These are phyloP conservation scores for Tephrocybe sp. DNA, from an alignment of 768 basidiomycete species.

Conservation along the genomic window DNA sequence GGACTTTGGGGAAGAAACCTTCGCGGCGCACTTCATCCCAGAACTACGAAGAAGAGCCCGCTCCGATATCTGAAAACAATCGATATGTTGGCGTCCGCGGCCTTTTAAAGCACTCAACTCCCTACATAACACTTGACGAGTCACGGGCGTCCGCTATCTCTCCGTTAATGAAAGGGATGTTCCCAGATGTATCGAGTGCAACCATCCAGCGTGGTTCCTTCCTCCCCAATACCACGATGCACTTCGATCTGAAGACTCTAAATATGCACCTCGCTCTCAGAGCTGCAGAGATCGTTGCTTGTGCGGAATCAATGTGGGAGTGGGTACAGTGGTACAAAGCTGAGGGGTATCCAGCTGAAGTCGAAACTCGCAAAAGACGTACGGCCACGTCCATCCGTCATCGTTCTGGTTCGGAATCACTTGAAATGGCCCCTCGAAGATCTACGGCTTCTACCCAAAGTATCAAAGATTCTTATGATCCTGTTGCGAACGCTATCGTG, in stretches of 20 bases:
- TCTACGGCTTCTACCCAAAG: conserved; percentile 13
- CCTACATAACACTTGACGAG: conserved; percentile 49
- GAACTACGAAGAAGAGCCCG: conserved; percentile 18
- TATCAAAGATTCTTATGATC: conserved; percentile 21
- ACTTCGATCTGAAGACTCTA: conserved; percentile 56
- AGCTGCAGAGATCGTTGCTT: conserved; percentile 65
- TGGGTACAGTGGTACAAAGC: conserved; percentile 58
- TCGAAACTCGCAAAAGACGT: too few species aligned
- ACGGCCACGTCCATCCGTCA: too few species aligned
- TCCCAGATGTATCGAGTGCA: conserved; percentile 16
- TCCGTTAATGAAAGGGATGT: conserved; percentile 34
- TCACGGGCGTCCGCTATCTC: conserved; percentile 41
- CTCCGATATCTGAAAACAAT: conserved; percentile 23
- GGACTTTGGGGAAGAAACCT: conserved; percentile 19
- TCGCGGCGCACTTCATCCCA: conserved; percentile 19
- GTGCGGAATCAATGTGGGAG: conserved; percentile 80
- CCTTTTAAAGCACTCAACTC: conserved; percentile 38
- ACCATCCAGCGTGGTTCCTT: conserved; percentile 26
- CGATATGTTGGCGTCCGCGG: conserved; percentile 35
- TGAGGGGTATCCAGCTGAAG: conserved; percentile 5
- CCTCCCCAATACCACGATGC: conserved; percentile 54
- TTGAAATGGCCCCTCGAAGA: conserved; percentile 9
- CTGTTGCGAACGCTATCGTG: conserved; percentile 36
- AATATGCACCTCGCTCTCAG: conserved; percentile 66
- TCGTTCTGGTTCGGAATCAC: conserved; percentile 14